Evolutionary conservation across 306 rosid species (phyloP), one percentile per base, ranked within the genome.

Genomic region (Acacia confusa): DNA sequence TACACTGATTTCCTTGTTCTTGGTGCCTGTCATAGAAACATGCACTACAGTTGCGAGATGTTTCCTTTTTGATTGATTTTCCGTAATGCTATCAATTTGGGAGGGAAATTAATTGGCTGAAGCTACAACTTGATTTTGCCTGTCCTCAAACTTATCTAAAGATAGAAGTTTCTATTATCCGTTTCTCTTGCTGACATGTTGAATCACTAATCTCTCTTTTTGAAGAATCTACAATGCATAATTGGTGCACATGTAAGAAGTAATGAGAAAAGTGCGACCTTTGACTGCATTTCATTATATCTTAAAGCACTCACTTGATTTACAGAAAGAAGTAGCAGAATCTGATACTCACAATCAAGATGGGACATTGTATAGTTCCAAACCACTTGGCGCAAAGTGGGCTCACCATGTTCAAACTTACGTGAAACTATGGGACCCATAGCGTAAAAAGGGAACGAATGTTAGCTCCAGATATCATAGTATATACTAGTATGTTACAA

Each of bases 391-490:
- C 53, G 64, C 83, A 86, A 91, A 92, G 87, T 96, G 99, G 99
- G 99, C 99, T 24, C 99, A 96, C 85, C 99, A 98, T 65, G 87
- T 96, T 86, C 93, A 89, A 1, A 85, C 30, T 28, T 89, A 19
- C 98, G 98, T 13, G 98, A 93, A 91, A 91, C 97, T 47, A 30
- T 28, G 30, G 30, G 30, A 28, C 30, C 30, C n/a, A 28, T 2
- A 28, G 2, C 2, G 2, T 28, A 28, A 28, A 28, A 28, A 28
- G 2, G 30, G 30, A 28, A 28, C 2, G 2, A 2, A 28, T 28
- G 30, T 28, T 28, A 28, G 30, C 30, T 28, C 30, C 2, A 2
- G 30, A 5, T 40, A 7, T 4, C 9, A 7, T 40, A 40, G 43
- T 40, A 40, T 6, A 4, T 40, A 40, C 11, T 7, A 41, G 11